A percentile compares a stretch with the other conserved stretches of the same genome.
These are phyloP conservation scores for Scheffersomyces segobiensis DNA, from an alignment of 1,139 yeast genomes.

Conservation along the genomic window DNA sequence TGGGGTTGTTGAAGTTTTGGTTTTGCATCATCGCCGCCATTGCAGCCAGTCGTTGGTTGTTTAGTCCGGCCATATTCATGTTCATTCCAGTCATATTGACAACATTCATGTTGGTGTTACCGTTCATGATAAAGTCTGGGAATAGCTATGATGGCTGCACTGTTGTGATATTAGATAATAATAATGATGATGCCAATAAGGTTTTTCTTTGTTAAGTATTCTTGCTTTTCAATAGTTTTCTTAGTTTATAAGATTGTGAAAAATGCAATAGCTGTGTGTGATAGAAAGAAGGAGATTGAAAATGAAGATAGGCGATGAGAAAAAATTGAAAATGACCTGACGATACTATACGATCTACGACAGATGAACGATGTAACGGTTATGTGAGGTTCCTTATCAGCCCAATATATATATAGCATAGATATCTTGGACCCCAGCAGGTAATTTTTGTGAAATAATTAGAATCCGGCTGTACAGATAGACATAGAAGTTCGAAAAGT, in stretches of 20 bases:
- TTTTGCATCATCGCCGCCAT: slow-evolving; percentile 10
- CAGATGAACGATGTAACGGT: neutral
- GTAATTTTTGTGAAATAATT: neutral
- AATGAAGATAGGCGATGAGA: neutral
- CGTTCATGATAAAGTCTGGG: slow-evolving; percentile 9
- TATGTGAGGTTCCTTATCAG: neutral
- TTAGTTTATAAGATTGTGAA: neutral
- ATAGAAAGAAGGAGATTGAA: neutral
- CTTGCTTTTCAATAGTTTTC: neutral
- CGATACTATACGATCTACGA: neutral
- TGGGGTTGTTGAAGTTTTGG: slow-evolving; percentile 10
- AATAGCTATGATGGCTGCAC: neutral
- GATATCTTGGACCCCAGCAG: neutral
- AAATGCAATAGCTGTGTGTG: neutral
- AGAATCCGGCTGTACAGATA: neutral
- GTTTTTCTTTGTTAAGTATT: neutral
- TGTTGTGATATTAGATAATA: neutral
- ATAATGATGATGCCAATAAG: neutral
- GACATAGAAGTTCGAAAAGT: neutral
- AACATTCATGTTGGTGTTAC: slow-evolving; percentile 15
- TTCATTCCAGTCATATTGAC: slow-evolving; percentile 14
- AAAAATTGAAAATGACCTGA: neutral
- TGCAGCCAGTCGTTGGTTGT: slow-evolving; percentile 8
- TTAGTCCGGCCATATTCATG: slow-evolving; percentile 13
- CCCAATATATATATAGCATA: neutral